Conservation (phyloP, 2,329 filamentous ascomycete genomes). For the Cytospora paraplurivora region DNA sequence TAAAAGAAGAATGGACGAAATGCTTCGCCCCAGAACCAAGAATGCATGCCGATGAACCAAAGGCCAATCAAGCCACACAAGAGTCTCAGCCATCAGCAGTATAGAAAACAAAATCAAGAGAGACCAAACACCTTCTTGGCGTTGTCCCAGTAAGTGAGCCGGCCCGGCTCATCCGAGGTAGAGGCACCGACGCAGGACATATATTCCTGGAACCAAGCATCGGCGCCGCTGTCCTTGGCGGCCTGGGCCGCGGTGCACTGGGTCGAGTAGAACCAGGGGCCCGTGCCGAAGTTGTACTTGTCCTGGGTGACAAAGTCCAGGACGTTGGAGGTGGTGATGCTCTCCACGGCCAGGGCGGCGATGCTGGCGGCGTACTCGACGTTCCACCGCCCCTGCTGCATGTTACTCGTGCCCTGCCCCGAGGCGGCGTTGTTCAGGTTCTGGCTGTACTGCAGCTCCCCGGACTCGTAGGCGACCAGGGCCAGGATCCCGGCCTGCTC, state of each 20-base stretch:
- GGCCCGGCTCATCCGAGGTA: conserved; percentile 32
- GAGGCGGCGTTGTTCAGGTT: conserved; percentile 58
- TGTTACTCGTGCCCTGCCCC: conserved; percentile 60
- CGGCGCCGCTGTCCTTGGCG: conserved; percentile 41
- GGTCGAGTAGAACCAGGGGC: conserved; percentile 53
- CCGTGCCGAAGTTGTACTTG: conserved; percentile 56
- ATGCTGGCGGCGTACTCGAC: conserved; percentile 50
- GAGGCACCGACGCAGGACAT: conserved; percentile 50
- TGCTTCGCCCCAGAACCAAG: neutral
- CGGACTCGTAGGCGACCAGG: conserved; percentile 72
- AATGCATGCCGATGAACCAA: neutral
- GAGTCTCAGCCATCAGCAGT: no score
- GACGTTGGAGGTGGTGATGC: conserved; percentile 41
- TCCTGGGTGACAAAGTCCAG: conserved; percentile 50
- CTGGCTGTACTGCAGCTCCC: conserved; percentile 69
- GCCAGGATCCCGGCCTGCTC: conserved; percentile 71
- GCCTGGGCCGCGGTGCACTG: conserved; percentile 44
- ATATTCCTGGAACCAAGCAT: conserved; percentile 48
- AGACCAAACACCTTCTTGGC: conserved; percentile 53
- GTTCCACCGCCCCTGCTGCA: conserved; percentile 38
- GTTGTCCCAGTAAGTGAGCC: conserved; percentile 45
- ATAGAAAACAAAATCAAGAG: neutral
- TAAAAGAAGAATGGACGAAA: neutral
- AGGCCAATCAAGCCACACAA: neutral
- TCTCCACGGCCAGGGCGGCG: conserved; percentile 38